Conservation (phyloP, 2,329 filamentous ascomycete species). For the Leptographium galeiforme region DNA sequence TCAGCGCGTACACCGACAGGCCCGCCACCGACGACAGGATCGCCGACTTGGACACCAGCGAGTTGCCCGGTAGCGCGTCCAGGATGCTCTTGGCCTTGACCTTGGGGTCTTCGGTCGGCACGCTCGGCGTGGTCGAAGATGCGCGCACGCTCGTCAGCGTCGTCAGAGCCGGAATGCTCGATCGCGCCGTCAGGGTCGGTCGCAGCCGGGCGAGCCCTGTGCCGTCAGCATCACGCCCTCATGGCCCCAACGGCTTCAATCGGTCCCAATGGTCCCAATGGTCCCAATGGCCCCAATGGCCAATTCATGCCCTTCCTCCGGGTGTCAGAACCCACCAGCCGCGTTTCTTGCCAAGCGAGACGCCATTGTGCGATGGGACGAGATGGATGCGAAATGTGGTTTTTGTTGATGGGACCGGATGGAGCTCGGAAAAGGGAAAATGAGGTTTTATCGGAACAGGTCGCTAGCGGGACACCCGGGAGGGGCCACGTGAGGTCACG, state of each 20-base stretch:
- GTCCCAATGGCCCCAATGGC: background rate
- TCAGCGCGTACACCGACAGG: constrained; percentile 86
- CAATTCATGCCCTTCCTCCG: background rate
- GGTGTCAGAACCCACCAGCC: constrained; percentile 57
- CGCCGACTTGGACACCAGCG: constrained; percentile 86
- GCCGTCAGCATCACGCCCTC: background rate
- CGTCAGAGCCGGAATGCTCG: constrained; percentile 19
- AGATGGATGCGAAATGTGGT: constrained; percentile 14
- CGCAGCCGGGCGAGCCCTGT: constrained; percentile 11
- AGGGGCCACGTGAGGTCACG: constrained; percentile 16
- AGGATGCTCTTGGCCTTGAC: constrained; percentile 94
- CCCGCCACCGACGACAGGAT: constrained; percentile 89
- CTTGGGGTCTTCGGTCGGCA: constrained; percentile 81
- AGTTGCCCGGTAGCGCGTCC: constrained; percentile 85
- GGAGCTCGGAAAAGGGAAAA: constrained; percentile 12
- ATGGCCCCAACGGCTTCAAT: no score
- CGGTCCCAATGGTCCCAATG: no score
- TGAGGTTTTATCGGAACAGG: constrained; percentile 31
- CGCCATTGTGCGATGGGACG: constrained; percentile 71
- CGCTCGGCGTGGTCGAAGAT: constrained; percentile 55
- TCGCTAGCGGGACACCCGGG: constrained; percentile 7
- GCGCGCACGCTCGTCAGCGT: constrained; percentile 61
- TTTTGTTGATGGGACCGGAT: constrained; percentile 7
- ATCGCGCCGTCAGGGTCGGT: constrained; percentile 7
- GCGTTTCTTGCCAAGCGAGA: constrained; percentile 93